Percentiles rank a stretch among this genome's conserved stretches.
Conservation (phyloP, 345 rosid genomes). For the Raphanus raphanistrum region DNA sequence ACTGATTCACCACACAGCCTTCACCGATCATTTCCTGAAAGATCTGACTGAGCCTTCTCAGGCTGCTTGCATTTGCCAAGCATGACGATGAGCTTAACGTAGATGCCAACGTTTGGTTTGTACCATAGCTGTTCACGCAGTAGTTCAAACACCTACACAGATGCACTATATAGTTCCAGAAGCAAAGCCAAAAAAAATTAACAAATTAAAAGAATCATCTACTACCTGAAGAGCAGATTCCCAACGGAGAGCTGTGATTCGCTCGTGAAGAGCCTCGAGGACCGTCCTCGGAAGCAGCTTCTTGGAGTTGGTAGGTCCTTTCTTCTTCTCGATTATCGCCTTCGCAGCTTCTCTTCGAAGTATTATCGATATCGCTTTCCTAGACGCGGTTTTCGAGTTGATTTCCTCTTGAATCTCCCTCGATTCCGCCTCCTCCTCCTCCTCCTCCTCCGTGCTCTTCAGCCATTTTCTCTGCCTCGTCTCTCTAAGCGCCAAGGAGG, state of each 20-base stretch:
- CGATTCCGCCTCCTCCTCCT: constrained; percentile 22
- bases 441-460: constrained; percentile 42
- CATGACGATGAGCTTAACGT: constrained; percentile 81
- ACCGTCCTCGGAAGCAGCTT: constrained; percentile 76
- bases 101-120: constrained; percentile 62
- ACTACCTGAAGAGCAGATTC: constrained; percentile 80
- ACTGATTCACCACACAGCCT: constrained; percentile 62
- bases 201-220: background rate
- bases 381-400: constrained; percentile 71
- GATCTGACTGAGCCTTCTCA: constrained; percentile 70
- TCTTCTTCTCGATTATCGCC: constrained; percentile 75
- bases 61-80: constrained; percentile 94
- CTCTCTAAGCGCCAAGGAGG: constrained; percentile 16
- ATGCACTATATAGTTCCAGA: background rate
- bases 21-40: constrained; percentile 74
- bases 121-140: constrained; percentile 87
- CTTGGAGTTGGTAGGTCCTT: constrained; percentile 63
- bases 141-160: constrained; percentile 69
- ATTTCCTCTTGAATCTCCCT: constrained; percentile 52
- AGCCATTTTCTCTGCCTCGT: constrained; percentile 39
- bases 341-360: constrained; percentile 82
- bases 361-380: constrained; percentile 76
- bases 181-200: background rate
- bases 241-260: constrained; percentile 87
- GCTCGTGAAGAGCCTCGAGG: constrained; percentile 83